Conservation (phyloP, 768 basidiomycete species). For the Boletales sp. region DNA sequence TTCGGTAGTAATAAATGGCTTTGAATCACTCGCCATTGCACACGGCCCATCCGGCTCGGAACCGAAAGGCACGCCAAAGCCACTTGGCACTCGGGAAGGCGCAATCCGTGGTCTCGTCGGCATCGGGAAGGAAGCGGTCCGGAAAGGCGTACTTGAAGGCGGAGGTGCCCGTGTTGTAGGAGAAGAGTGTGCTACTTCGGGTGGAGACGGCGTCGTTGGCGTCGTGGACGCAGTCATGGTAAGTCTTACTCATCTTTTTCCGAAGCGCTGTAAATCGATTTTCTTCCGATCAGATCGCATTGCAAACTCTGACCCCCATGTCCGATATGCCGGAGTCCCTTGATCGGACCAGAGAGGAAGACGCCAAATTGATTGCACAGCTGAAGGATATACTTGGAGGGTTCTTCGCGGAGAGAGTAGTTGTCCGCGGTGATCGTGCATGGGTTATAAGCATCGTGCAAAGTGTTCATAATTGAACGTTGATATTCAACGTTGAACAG, state of each 20-base stretch:
- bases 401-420: constrained; percentile 55
- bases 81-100: constrained; percentile 81
- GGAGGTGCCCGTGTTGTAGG: constrained; percentile 76
- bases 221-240: constrained; percentile 66
- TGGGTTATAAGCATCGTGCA: constrained; percentile 63
- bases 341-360: constrained; percentile 45
- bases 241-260: constrained; percentile 10
- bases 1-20: constrained; percentile 21
- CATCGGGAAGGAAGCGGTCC: constrained; percentile 80
- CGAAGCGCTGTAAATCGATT: not conserved
- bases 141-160: constrained; percentile 78
- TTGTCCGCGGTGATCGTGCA: constrained; percentile 45
- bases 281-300: constrained; percentile 46
- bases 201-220: constrained; percentile 34
- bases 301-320: constrained; percentile 54
- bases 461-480: constrained; percentile 23
- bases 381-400: constrained; percentile 57
- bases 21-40: constrained; percentile 23
- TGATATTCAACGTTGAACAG: not conserved
- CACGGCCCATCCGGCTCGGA: constrained; percentile 40
- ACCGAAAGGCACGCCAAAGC: constrained; percentile 41
- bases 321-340: constrained; percentile 59
- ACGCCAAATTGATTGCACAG: constrained; percentile 43
- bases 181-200: constrained; percentile 48
- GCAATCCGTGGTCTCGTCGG: constrained; percentile 84